These are phyloP conservation scores for Candida sojae DNA, from an alignment of 1,139 yeast species.

Conservation along the genomic window DNA sequence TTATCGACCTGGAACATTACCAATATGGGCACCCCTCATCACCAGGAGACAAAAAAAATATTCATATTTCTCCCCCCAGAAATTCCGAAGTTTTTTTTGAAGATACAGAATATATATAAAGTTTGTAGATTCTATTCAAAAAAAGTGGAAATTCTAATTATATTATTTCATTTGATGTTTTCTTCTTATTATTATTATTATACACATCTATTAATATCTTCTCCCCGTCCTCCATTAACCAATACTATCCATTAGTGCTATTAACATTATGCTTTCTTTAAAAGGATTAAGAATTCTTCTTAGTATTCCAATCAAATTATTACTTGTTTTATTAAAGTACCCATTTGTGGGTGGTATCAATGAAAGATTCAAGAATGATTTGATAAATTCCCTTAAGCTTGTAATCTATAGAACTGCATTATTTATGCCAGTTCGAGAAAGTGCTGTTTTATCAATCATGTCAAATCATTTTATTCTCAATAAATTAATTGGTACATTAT, in stretches of 20 bases:
- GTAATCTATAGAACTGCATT: conserved; percentile 10
- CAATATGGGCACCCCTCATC: no score
- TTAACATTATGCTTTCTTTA: conserved; percentile 8
- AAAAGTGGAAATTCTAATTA: no score
- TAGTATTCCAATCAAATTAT: conserved; percentile 10
- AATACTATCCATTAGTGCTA: not conserved
- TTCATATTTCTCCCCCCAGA: no score
- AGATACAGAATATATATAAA: no score
- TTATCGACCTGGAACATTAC: no score
- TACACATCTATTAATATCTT: no score
- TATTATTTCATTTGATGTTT: no score
- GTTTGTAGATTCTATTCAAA: no score
- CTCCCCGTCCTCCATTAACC: not conserved
- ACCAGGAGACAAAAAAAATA: no score
- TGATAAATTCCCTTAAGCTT: conserved; percentile 12
- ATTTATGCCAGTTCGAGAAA: conserved; percentile 13
- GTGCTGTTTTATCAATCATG: conserved; percentile 5
- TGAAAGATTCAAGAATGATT: conserved; percentile 7
- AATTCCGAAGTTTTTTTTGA: no score
- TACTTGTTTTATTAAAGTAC: conserved; percentile 9
- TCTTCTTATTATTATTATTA: no score
- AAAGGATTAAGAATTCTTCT: conserved; percentile 9
- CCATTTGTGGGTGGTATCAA: conserved; percentile 15
- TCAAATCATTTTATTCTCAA: conserved; percentile 8
- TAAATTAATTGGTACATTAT: conserved; percentile 5